Conservation (phyloP, 2,329 filamentous ascomycete genomes). For the Biscogniauxia marginata region DNA sequence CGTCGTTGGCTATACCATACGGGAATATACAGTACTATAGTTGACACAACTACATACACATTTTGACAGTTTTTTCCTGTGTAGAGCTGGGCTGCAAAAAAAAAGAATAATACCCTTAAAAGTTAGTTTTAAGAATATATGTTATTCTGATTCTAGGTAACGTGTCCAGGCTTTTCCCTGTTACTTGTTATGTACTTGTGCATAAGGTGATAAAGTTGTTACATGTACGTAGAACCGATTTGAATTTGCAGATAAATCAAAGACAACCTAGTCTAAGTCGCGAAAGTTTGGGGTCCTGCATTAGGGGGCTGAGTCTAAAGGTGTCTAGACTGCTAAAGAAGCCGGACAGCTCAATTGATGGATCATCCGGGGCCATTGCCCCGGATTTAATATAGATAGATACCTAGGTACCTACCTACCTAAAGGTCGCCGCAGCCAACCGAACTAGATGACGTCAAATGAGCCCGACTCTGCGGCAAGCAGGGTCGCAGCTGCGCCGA, state of each 20-base stretch:
- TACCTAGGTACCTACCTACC: too few species aligned
- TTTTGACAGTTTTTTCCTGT: neutral
- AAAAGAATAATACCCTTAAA: neutral
- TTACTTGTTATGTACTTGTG: too few species aligned
- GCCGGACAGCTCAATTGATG: neutral
- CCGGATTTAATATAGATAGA: slow-evolving; percentile 1
- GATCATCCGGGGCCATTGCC: neutral
- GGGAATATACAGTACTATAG: neutral
- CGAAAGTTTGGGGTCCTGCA: neutral
- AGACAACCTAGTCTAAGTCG: neutral
- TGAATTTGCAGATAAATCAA: too few species aligned
- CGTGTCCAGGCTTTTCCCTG: too few species aligned
- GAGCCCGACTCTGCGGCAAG: neutral
- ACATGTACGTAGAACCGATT: too few species aligned
- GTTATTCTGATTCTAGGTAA: too few species aligned
- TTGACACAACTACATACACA: neutral
- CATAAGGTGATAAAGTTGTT: too few species aligned
- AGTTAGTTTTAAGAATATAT: neutral
- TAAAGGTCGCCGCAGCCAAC: too few species aligned
- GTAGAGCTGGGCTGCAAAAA: neutral
- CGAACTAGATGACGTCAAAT: neutral
- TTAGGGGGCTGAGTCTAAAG: neutral
- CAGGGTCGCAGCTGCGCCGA: neutral
- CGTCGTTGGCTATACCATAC: neutral
- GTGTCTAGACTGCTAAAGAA: neutral